phyloP scores from a whole-genome alignment of 1,284 basidiomycete genomes.

The Marasmius sp. region DNA sequence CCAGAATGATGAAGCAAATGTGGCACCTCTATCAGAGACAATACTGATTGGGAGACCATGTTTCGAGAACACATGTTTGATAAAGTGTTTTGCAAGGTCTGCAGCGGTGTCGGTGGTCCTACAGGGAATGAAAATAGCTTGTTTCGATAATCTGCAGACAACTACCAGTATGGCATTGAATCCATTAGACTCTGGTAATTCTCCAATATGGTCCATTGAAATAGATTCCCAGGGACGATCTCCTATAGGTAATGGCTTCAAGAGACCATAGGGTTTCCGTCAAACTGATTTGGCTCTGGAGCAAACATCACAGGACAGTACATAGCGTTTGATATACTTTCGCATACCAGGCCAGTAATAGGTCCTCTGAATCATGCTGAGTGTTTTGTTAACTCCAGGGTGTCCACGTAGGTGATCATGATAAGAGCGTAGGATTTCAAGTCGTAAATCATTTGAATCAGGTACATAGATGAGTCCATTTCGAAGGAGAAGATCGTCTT shows the following conservation, averaged over 20 bases:
- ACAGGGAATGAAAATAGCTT: conserved; percentile 18
- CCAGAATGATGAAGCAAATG: conserved; percentile 9
- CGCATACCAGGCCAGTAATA: conserved; percentile 21
- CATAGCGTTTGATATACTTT: background rate
- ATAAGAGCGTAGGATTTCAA: too few relatives aligned
- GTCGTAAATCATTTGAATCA: too few relatives aligned
- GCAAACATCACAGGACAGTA: background rate
- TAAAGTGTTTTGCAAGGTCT: background rate
- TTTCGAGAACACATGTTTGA: conserved; percentile 4
- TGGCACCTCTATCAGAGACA: conserved; percentile 8
- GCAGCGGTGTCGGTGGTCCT: background rate
- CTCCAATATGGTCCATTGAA: conserved; percentile 17
- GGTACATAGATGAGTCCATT: too few relatives aligned
- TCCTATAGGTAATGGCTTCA: background rate
- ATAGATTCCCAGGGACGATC: conserved; percentile 3
- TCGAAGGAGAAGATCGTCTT: too few relatives aligned
- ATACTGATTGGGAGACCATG: too few relatives aligned
- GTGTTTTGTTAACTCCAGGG: conserved; percentile 29
- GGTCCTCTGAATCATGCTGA: conserved; percentile 13
- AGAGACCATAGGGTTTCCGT: background rate
- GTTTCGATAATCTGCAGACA: conserved; percentile 23
- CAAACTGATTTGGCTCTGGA: background rate
- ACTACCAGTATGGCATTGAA: conserved; percentile 29
- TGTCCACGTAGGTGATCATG: conserved; percentile 24
- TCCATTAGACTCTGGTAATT: conserved; percentile 27